These are phyloP conservation scores for Dactylellina sp. DNA, from an alignment of 2,329 filamentous ascomycete genomes.

Conservation along the genomic window DNA sequence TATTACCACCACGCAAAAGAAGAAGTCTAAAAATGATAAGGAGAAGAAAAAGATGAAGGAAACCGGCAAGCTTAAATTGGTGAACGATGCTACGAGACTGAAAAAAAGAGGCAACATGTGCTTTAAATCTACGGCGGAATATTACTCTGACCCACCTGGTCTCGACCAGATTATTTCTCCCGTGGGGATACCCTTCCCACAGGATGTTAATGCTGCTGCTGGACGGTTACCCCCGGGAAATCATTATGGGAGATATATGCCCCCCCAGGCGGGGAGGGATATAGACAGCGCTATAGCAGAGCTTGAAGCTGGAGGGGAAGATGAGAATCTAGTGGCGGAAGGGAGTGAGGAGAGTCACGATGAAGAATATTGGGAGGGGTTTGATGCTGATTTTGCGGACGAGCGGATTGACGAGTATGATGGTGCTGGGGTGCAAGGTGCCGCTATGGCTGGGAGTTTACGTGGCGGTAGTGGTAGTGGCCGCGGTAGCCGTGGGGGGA, in stretches of 20 bases:
- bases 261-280: not conserved
- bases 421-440: not conserved
- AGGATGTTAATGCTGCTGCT: too few species aligned
- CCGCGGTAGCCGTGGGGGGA: not conserved
- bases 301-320: not conserved
- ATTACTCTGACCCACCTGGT: conserved; percentile 10
- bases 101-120: conserved; percentile 17
- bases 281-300: not conserved
- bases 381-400: not conserved
- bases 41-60: too few species aligned
- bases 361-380: conserved; percentile 1
- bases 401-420: conserved; percentile 7
- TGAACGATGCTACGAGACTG: not conserved
- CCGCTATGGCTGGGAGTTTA: not conserved
- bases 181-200: too few species aligned
- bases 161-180: conserved; percentile 5
- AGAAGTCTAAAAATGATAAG: too few species aligned
- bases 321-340: conserved; percentile 5
- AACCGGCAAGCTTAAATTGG: too few species aligned
- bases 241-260: conserved; percentile 16
- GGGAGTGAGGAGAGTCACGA: conserved; percentile 4
- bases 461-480: not conserved
- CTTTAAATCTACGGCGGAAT: conserved; percentile 2
- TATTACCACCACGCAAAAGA: too few species aligned
- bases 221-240: not conserved